A percentile compares a stretch with the other conserved stretches of the same genome.
phyloP scores from a whole-genome alignment of 768 basidiomycete genomes.

The Pisolithus orientalis region DNA sequence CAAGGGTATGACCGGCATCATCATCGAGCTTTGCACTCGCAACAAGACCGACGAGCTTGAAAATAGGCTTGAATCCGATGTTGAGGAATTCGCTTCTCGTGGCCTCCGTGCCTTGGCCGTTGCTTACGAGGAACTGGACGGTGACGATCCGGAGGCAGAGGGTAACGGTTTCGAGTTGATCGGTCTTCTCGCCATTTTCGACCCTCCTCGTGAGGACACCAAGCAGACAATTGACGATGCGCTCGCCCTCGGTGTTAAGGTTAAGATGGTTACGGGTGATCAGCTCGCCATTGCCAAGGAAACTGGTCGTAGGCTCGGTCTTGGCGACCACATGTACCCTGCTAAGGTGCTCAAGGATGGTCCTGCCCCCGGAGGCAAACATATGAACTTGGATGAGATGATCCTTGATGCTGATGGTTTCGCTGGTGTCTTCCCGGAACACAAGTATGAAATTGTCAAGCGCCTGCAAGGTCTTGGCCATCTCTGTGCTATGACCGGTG shows the following conservation, averaged over 20 bases:
- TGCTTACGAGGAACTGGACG: slow-evolving; percentile 88
- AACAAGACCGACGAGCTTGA: slow-evolving; percentile 95
- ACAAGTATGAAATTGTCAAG: slow-evolving; percentile 99
- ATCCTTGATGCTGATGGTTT: slow-evolving; percentile 99
- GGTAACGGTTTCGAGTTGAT: slow-evolving; percentile 98
- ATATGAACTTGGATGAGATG: slow-evolving; percentile 89
- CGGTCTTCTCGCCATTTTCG: slow-evolving; percentile 95
- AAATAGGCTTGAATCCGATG: slow-evolving; percentile 87
- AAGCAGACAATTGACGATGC: slow-evolving; percentile 99
- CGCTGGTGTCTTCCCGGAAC: slow-evolving; percentile 98
- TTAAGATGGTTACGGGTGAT: slow-evolving; percentile 99
- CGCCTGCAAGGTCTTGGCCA: slow-evolving; percentile 95
- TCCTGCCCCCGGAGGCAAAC: slow-evolving; percentile 80
- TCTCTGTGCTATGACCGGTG: slow-evolving; percentile 98
- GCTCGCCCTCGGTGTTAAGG: slow-evolving; percentile 89
- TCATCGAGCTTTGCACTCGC: slow-evolving; percentile 94
- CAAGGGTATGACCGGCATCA: slow-evolving; percentile 99
- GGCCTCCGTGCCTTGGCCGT: slow-evolving; percentile 96
- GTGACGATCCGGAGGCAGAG: slow-evolving; percentile 75
- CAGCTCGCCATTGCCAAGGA: slow-evolving; percentile 99
- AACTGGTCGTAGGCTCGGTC: slow-evolving; percentile 94
- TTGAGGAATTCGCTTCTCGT: slow-evolving; percentile 92
- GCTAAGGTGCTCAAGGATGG: slow-evolving; percentile 99
- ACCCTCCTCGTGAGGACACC: slow-evolving; percentile 96
- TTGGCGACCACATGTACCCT: slow-evolving; percentile 99